Conservation (phyloP, 371 early-diverging fungal species). For the Mucor sp. region DNA sequence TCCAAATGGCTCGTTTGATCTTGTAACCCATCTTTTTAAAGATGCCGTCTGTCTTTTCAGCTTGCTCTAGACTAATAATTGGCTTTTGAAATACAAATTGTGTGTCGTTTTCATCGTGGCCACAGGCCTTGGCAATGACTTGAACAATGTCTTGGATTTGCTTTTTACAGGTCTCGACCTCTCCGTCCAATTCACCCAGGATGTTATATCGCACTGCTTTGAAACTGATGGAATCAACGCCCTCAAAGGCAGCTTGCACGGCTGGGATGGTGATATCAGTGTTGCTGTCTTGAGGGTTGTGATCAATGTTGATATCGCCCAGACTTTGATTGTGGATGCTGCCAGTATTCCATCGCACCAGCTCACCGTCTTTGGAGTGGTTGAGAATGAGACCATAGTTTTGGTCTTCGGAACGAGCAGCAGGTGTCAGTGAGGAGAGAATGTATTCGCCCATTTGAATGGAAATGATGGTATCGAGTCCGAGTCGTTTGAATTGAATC, state of each 20-base stretch:
- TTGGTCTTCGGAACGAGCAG: slow-evolving; percentile 44
- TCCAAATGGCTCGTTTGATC: slow-evolving; percentile 48
- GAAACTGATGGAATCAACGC: slow-evolving; percentile 26
- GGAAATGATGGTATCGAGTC: slow-evolving; percentile 53
- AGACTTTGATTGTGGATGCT: slow-evolving; percentile 56
- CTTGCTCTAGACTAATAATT: slow-evolving; percentile 47
- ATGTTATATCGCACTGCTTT: slow-evolving; percentile 49
- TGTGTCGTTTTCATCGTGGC: slow-evolving; percentile 14
- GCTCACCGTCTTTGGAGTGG: slow-evolving; percentile 54
- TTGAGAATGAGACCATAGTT: slow-evolving; percentile 62
- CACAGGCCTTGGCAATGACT: slow-evolving; percentile 27
- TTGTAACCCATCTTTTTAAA: slow-evolving; percentile 49
- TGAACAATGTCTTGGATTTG: slow-evolving; percentile 39
- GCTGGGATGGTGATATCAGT: neutral
- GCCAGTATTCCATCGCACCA: slow-evolving; percentile 60
- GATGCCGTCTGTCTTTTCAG: slow-evolving; percentile 45
- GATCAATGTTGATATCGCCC: slow-evolving; percentile 26
- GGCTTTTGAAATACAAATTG: slow-evolving; percentile 35
- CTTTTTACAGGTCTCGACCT: slow-evolving; percentile 35
- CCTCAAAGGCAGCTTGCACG: neutral
- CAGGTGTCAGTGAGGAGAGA: slow-evolving; percentile 45
- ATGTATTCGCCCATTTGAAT: slow-evolving; percentile 68
- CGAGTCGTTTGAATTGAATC: slow-evolving; percentile 66
- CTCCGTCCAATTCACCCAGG: slow-evolving; percentile 42
- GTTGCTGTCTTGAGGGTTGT: neutral